Percentiles rank a stretch among this genome's conserved stretches.
phyloP scores from a whole-genome alignment of 176 grass and related monocot genomes.

The Avena sativa region DNA sequence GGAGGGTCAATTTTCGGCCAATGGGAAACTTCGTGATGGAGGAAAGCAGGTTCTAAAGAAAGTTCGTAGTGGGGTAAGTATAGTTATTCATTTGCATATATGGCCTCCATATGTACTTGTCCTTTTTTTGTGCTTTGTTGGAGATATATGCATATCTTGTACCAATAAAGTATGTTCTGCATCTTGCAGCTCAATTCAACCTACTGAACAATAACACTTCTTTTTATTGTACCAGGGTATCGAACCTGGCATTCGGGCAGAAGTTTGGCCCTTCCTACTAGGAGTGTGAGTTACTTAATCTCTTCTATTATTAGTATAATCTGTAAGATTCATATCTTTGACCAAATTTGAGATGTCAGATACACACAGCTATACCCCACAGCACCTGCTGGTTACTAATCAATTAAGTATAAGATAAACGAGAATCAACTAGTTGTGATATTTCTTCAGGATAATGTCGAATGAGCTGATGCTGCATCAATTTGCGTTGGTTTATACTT shows the following conservation, averaged over 20 bases:
- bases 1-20: constrained; percentile 66
- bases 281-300: constrained; percentile 76
- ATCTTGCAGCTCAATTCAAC: constrained; percentile 29
- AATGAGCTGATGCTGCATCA: not conserved
- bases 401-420: not conserved
- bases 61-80: constrained; percentile 93
- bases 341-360: not conserved
- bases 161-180: not conserved
- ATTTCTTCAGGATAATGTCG: constrained; percentile 19
- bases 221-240: constrained; percentile 71
- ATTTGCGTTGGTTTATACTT: not conserved
- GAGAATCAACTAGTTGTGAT: not conserved
- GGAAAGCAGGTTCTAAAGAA: constrained; percentile 94
- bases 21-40: constrained; percentile 86
- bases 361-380: not conserved
- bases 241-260: constrained; percentile 77
- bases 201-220: constrained; percentile 37
- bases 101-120: constrained; percentile 6
- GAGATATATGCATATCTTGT: constrained; percentile 10
- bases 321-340: constrained; percentile 23
- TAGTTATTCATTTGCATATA: constrained; percentile 25
- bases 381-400: constrained; percentile 28
- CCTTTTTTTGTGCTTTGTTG: constrained; percentile 4
- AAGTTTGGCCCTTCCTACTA: constrained; percentile 98
- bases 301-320: constrained; percentile 39